Evolutionary conservation across 2,329 filamentous ascomycete species (phyloP).

Genomic region (Bipolaris zeicola): DNA sequence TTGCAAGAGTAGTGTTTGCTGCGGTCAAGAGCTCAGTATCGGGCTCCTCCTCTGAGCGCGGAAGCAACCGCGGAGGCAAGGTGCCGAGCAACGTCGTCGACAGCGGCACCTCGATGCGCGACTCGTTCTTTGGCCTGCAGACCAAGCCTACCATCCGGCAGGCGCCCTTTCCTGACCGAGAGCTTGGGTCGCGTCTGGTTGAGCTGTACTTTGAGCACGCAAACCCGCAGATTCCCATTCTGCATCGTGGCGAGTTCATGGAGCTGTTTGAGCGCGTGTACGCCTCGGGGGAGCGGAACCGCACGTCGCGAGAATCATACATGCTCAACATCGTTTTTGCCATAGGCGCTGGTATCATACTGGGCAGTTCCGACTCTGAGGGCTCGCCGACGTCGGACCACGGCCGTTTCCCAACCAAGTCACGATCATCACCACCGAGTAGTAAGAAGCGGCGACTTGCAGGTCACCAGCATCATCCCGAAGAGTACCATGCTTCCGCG

Average conservation of each 20-base stretch:
- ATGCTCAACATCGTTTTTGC: constrained; percentile 97
- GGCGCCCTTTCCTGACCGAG: constrained; percentile 79
- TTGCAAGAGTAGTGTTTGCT: constrained; percentile 91
- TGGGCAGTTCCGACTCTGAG: constrained; percentile 58
- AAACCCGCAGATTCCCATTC: constrained; percentile 92
- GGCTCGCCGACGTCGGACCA: constrained; percentile 40
- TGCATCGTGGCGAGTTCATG: constrained; percentile 90
- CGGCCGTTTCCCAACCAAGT: constrained; percentile 35
- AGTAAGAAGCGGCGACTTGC: constrained; percentile 49
- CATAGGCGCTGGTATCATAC: constrained; percentile 91
- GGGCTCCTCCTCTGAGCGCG: constrained; percentile 64
- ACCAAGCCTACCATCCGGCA: constrained; percentile 86
- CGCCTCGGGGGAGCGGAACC: constrained; percentile 66
- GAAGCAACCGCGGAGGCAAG: constrained; percentile 65
- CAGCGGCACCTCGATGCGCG: constrained; percentile 81
- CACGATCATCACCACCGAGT: constrained; percentile 39
- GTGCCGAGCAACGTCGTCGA: constrained; percentile 53
- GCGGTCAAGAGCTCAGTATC: constrained; percentile 80
- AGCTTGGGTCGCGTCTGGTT: constrained; percentile 74
- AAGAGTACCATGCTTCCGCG: constrained; percentile 94
- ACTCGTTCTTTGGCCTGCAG: constrained; percentile 96
- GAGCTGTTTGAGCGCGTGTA: constrained; percentile 85
- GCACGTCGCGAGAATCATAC: constrained; percentile 83
- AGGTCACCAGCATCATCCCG: constrained; percentile 74
- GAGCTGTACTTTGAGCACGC: constrained; percentile 93